phyloP scores from a whole-genome alignment of 2,329 filamentous ascomycete genomes.

The Cercospora nicotianae region DNA sequence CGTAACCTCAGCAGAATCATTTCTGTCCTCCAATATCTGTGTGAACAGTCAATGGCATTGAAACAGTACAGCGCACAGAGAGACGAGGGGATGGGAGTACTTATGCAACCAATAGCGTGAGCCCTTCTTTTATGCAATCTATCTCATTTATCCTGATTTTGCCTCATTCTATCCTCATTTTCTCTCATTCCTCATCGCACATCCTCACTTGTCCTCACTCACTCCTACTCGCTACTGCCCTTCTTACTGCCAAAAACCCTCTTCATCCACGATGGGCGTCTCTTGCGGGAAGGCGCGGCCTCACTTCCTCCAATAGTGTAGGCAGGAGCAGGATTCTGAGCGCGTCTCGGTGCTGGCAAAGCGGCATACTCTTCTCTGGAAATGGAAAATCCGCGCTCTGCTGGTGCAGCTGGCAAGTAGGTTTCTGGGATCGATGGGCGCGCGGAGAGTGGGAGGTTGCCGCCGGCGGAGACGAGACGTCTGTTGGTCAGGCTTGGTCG shows the following conservation, averaged over 20 bases:
- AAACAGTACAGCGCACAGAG: background rate
- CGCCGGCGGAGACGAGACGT: conserved; percentile 6
- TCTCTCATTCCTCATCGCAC: background rate
- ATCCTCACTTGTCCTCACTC: background rate
- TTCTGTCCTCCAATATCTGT: background rate
- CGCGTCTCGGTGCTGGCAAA: background rate
- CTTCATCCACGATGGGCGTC: conserved; percentile 6
- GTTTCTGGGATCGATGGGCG: background rate
- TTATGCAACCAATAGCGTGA: background rate
- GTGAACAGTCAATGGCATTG: background rate
- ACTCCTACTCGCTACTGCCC: background rate
- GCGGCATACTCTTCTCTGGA: conserved; percentile 3
- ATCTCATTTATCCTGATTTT: background rate
- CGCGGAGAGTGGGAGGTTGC: background rate
- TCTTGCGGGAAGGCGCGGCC: background rate
- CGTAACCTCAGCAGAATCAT: background rate
- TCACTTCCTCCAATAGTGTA: background rate
- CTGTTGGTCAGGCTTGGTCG: conserved; percentile 3
- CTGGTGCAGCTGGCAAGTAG: conserved; percentile 1
- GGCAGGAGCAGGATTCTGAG: background rate
- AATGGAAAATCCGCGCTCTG: conserved; percentile 3
- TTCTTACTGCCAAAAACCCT: background rate
- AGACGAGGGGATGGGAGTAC: background rate
- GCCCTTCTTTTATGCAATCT: background rate
- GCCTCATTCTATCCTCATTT: background rate